Evolutionary conservation across 306 rosid genomes (phyloP), one percentile per base, ranked within the genome.

Genomic region (Acacia acuminata): DNA sequence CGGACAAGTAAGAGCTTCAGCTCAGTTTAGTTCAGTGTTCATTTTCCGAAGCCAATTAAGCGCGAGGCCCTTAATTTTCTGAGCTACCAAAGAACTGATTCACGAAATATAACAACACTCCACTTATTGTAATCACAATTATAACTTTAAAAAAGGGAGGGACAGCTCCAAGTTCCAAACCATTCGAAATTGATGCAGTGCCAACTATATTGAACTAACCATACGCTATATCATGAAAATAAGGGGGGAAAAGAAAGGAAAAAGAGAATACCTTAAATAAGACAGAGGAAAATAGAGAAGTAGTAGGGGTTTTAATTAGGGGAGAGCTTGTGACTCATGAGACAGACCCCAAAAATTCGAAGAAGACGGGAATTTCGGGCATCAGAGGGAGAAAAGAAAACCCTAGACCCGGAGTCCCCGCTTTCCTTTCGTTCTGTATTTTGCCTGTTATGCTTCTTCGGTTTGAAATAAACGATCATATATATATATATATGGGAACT

Each of bases 371-470:
- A 34, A 19, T 69, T 68, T 83, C 61, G 11, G 38, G 38, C 38
- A 13, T 64, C 4, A 67, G 19, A 34, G 3, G 77, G 66, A 43
- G 63, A 61, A 25, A 22, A 22, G 56, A 24, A 71, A 84, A 81
- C 87, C 87, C 87, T 84, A 84, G 84, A 53, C 79, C 80, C 81
- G 48, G 67, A 47, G 72, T 44, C 75, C 55, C 22, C 72, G 83
- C 74, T 45, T 19, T 69, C 65, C 27, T 61, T 44, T 14, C 27
- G 3, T 10, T 38, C 32, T 40, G 11, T 25, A 22, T 24, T 38
- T 40, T 20, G 58, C 58, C 7, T 22, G 27, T 24, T 36, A 40
- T 45, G 10, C 8, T 47, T 4, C 12, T 64, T 48, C 38, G n/a
- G 7, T 71, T 74, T 19, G 17, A n/a, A 36, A 16, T 42, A 48